Evolutionary conservation across 2,329 filamentous ascomycete species (phyloP), one percentile per base, ranked within the genome.

Genomic region (Hypocreales sp.): DNA sequence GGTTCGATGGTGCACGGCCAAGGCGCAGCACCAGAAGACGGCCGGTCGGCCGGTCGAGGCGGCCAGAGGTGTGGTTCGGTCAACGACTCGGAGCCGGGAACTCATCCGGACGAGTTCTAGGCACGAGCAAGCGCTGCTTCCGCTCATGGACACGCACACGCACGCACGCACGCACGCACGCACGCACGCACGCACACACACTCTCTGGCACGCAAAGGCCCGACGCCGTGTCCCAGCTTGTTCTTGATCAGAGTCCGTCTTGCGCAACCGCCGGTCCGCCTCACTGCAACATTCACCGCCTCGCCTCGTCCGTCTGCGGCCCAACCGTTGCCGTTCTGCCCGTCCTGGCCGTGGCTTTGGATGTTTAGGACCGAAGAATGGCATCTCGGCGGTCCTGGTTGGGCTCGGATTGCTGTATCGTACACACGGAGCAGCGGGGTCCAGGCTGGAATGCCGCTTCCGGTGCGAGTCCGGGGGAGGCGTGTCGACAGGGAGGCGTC

Each of bases 251-350:
- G 4, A 5, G 6, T 11, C 20, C 12, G 24, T n/a, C n/a, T n/a
- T n/a, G n/a, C n/a, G 18, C 18, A 20, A 20, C 18, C 10, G 18
- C 10, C 18, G 18, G 26, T 28, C 20, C 25, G 30, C 29, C 29
- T 25, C 18, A 28, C 26, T 25, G 22, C 11, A 18, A 7, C 26
- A n/a, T 25, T 28, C 22, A 31, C 30, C 30, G 30, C 30, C 26
- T 31, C 30, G 30, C 23, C 23, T 28, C 24, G 23, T 12, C 15
- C 20, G 7, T 15, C 14, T 20, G 21, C 17, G 22, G 21, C 25
- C 21, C 27, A 22, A 22, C 21, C 20, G 15, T 11, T 11, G n/a
- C 18, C 15, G 11, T 21, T 12, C 23, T 7, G 27, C 12, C 18
- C 15, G 15, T 12, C 20, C 13, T 22, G 5, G 15, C 5, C 15